phyloP scores from a whole-genome alignment of 257 asterid genomes.

The Solanum chmielewskii region DNA sequence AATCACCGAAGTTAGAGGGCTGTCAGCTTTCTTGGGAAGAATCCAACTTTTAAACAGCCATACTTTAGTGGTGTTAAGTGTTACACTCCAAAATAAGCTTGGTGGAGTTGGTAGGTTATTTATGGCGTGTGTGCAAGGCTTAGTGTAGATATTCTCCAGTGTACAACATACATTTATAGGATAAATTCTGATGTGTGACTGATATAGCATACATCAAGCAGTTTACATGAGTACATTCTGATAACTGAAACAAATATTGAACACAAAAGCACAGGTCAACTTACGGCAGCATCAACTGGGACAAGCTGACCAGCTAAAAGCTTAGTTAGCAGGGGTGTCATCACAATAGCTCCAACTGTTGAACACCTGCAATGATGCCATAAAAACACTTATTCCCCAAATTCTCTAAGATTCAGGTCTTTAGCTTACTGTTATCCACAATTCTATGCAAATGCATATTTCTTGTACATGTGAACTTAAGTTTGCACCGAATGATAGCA shows the following conservation, averaged over 20 bases:
- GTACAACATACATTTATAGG: neutral
- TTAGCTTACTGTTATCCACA: neutral
- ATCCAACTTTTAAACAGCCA: neutral
- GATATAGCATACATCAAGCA: neutral
- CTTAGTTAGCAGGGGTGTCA: slow-evolving; percentile 93
- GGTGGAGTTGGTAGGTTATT: neutral
- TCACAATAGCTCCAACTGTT: slow-evolving; percentile 86
- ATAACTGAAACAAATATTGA: neutral
- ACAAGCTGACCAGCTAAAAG: slow-evolving; percentile 97
- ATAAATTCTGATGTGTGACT: neutral
- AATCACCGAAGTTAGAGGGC: neutral
- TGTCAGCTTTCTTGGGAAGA: neutral
- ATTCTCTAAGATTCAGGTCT: neutral
- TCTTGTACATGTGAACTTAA: neutral
- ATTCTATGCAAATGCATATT: neutral
- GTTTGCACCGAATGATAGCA: neutral
- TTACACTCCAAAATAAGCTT: neutral
- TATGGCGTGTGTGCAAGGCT: neutral
- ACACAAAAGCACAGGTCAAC: slow-evolving; percentile 9
- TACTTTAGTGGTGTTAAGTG: neutral
- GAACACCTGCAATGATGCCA: slow-evolving; percentile 62
- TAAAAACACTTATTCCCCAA: neutral
- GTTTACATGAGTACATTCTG: neutral
- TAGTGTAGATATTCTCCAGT: neutral
- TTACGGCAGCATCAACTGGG: slow-evolving; percentile 97